Evolutionary conservation across 169 alveolate species (phyloP).

Genomic region (Plasmodium billcollinsi): DNA sequence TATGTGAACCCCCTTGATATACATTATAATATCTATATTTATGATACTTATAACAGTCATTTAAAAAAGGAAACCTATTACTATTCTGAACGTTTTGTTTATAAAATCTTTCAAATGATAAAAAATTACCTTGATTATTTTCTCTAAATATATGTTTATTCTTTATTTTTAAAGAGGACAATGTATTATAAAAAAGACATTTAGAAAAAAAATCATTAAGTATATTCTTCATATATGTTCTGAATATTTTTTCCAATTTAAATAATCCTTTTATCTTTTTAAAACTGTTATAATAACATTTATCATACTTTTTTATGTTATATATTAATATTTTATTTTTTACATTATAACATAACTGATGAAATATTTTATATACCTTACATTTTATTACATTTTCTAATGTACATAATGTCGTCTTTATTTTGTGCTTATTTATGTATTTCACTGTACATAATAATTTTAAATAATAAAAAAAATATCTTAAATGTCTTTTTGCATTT

Average conservation of each 20-base stretch:
- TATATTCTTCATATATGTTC: constrained; percentile 18
- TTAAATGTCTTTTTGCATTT: constrained; percentile 13
- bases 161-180: not conserved
- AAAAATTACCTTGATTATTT: not conserved
- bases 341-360: not conserved
- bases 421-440: not conserved
- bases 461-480: constrained; percentile 14
- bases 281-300: constrained; percentile 1
- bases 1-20: not conserved
- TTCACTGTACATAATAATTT: constrained; percentile 8
- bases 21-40: constrained; percentile 12
- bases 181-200: not conserved
- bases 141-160: not conserved
- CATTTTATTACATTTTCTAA: constrained; percentile 17
- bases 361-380: not conserved
- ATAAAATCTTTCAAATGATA: not conserved
- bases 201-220: constrained; percentile 13
- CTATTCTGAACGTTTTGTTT: too few relatives aligned
- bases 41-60: not conserved
- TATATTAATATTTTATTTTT: not conserved
- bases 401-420: not conserved
- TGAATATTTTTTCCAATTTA: constrained; percentile 25
- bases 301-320: not conserved
- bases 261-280: constrained; percentile 27
- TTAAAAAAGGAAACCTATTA: too few relatives aligned